phyloP scores from a whole-genome alignment of 1,284 basidiomycete genomes.

The Chiua sp. region DNA sequence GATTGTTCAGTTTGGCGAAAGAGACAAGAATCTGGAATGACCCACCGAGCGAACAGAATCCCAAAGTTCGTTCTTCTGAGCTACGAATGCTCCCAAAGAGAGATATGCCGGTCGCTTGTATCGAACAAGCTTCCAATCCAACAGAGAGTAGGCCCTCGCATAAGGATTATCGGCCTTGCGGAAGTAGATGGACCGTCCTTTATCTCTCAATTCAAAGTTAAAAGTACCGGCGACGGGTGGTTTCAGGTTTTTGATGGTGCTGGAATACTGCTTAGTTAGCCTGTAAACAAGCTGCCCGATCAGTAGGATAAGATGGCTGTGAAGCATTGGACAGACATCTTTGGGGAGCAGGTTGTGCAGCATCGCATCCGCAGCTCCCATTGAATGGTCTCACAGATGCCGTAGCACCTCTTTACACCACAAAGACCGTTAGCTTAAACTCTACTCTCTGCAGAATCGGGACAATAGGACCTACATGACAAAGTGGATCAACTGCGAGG shows the following conservation, averaged over 20 bases:
- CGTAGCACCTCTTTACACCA: slow-evolving; percentile 37
- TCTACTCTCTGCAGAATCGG: neutral
- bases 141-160: neutral
- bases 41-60: slow-evolving; percentile 7
- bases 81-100: neutral
- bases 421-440: neutral
- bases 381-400: slow-evolving; percentile 34
- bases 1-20: neutral
- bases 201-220: neutral
- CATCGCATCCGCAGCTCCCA: slow-evolving; percentile 46
- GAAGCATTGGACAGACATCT: slow-evolving; percentile 13
- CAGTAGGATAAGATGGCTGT: too few species aligned
- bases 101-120: neutral
- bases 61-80: neutral
- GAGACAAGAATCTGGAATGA: neutral
- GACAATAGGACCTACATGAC: slow-evolving; percentile 39
- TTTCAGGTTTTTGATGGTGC: neutral
- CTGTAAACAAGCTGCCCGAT: slow-evolving; percentile 1
- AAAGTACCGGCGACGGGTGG: neutral
- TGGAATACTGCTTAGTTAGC: slow-evolving; percentile 4
- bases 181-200: neutral
- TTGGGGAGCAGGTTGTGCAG: slow-evolving; percentile 38
- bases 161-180: neutral
- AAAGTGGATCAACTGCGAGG: slow-evolving; percentile 43
- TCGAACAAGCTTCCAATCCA: slow-evolving; percentile 6